Evolutionary conservation across 306 rosid genomes (phyloP).

Genomic region (Acacia crassicarpa): DNA sequence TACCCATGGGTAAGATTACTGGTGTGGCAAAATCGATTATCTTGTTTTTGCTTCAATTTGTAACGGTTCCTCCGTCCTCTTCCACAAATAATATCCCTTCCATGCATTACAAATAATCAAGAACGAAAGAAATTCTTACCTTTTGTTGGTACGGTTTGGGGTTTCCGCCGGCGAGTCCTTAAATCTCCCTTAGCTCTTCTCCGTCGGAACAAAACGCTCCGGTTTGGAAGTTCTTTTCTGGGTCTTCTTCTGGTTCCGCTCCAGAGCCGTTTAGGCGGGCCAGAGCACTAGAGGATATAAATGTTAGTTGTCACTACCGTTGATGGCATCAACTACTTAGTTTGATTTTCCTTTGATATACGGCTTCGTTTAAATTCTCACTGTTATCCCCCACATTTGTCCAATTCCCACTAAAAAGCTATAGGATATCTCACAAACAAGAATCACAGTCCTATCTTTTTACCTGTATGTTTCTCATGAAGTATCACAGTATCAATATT

Average conservation of each 20-base stretch:
- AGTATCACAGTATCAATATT: background rate
- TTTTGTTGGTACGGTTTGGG: background rate
- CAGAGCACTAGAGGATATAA: background rate
- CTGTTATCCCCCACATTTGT: background rate
- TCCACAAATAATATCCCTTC: background rate
- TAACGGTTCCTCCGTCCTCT: background rate
- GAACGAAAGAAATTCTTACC: background rate
- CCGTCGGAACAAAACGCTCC: background rate
- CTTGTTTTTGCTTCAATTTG: background rate
- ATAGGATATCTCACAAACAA: background rate
- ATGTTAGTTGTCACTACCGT: background rate
- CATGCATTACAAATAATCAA: background rate
- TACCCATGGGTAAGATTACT: too few species aligned
- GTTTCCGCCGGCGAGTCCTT: background rate
- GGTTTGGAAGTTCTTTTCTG: conserved; percentile 16
- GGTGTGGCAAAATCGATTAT: background rate
- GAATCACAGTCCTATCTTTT: background rate
- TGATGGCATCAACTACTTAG: background rate
- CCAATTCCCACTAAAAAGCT: background rate
- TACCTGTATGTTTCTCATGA: background rate
- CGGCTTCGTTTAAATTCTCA: background rate
- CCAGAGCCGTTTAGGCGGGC: background rate
- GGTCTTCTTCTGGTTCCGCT: background rate
- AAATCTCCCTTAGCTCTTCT: background rate
- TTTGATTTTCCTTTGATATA: background rate